Percentiles rank a stretch among this genome's conserved stretches.
Conservation (phyloP, 257 asterid genomes). For the Nicotiana tomentosiformis region DNA sequence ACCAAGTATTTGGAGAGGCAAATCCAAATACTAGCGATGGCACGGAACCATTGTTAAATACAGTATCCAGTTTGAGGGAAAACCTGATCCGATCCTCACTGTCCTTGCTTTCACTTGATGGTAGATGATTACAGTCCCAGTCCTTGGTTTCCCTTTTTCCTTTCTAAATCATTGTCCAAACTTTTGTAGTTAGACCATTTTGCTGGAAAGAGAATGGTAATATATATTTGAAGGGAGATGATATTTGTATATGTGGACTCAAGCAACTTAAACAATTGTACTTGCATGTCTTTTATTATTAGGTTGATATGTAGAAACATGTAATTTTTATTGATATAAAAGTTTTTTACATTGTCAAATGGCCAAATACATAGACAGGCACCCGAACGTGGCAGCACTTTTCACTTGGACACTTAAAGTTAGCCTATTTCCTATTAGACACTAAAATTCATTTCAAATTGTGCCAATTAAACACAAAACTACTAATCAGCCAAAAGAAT, state of each 20-base stretch:
- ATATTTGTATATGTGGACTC: not conserved
- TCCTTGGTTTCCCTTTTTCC: not conserved
- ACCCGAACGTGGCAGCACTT: too few species aligned
- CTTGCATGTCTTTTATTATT: not conserved
- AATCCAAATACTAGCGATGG: constrained; percentile 27
- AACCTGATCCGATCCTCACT: constrained; percentile 51
- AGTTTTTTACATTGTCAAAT: too few species aligned
- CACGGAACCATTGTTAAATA: constrained; percentile 29
- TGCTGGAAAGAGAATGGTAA: not conserved
- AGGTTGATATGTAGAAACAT: too few species aligned
- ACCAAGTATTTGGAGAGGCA: constrained; percentile 50
- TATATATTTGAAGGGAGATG: not conserved
- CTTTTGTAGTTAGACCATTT: not conserved
- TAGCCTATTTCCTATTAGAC: too few species aligned
- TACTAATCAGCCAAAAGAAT: too few species aligned
- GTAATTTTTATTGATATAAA: too few species aligned
- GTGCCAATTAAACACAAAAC: too few species aligned
- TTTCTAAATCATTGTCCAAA: not conserved
- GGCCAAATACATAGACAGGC: too few species aligned
- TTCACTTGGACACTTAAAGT: too few species aligned
- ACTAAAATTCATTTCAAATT: too few species aligned
- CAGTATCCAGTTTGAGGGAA: constrained; percentile 37
- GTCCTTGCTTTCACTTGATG: constrained; percentile 34
- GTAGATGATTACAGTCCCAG: constrained; percentile 25
- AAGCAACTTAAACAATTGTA: not conserved